Conservation (phyloP, 768 basidiomycete genomes). For the Podaxis sp. region DNA sequence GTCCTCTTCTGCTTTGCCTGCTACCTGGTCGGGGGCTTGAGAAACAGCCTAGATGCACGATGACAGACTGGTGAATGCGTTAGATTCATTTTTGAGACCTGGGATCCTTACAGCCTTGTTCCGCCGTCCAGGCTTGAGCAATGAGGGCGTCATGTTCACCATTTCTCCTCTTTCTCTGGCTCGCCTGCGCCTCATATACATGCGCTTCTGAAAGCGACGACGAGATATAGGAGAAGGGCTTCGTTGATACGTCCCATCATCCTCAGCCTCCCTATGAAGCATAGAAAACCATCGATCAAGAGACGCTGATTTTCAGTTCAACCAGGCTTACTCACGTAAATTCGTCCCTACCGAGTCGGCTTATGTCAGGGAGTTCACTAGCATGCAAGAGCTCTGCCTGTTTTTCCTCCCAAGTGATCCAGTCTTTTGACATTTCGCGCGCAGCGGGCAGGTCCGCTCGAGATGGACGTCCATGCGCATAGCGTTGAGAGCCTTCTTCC, state of each 20-base stretch:
- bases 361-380: constrained; percentile 19
- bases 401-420: constrained; percentile 47
- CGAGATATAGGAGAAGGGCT: neutral
- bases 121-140: constrained; percentile 4
- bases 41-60: neutral
- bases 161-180: constrained; percentile 7
- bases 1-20: neutral
- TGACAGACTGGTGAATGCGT: neutral
- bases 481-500: constrained; percentile 28
- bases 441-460: constrained; percentile 66
- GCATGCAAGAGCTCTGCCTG: constrained; percentile 29
- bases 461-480: constrained; percentile 44
- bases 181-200: constrained; percentile 12
- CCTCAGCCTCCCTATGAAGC: neutral
- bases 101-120: neutral
- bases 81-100: neutral
- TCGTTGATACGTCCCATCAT: neutral
- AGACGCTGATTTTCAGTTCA: neutral
- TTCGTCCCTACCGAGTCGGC: neutral
- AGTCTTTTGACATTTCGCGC: constrained; percentile 51
- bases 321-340: neutral
- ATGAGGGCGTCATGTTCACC: neutral
- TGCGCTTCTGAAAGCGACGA: constrained; percentile 13
- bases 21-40: neutral
- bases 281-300: neutral